Percentiles rank a stretch among this genome's conserved stretches.
Evolutionary conservation across 1,284 basidiomycete genomes (phyloP).

Genomic region (Lignosus rhinocerotis): DNA sequence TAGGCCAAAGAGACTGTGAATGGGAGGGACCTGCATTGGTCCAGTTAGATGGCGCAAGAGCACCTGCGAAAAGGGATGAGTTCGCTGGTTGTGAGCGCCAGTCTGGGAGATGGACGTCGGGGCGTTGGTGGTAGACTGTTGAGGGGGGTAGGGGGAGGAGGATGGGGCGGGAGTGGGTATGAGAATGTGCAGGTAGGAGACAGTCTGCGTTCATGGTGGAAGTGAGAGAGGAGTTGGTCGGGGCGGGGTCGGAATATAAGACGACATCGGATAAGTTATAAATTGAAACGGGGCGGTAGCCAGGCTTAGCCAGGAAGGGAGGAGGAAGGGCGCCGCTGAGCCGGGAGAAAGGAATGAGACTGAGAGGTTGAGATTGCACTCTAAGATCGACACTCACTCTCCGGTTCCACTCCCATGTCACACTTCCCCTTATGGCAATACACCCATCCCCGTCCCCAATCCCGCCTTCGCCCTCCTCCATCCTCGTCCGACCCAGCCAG

Average conservation of each 20-base stretch:
- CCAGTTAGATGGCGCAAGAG: constrained; percentile 19
- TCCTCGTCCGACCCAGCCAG: not conserved
- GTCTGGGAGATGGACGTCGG: constrained; percentile 7
- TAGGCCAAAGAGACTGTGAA: constrained; percentile 18
- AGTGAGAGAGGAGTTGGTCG: constrained; percentile 7
- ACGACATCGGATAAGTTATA: constrained; percentile 19
- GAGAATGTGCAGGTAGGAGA: constrained; percentile 15
- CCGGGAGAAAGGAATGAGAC: constrained; percentile 15
- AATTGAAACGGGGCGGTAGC: constrained; percentile 22
- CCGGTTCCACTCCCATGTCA: not conserved
- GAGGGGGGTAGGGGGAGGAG: constrained; percentile 11
- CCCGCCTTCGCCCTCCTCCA: not conserved
- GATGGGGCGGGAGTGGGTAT: not conserved
- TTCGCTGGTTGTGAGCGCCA: constrained; percentile 18
- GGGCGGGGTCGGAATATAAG: constrained; percentile 11
- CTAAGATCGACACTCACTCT: not conserved
- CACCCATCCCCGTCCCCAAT: too few relatives aligned
- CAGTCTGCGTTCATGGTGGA: constrained; percentile 16
- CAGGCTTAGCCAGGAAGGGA: constrained; percentile 20
- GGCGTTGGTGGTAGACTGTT: constrained; percentile 2
- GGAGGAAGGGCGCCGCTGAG: constrained; percentile 22
- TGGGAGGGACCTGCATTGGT: constrained; percentile 20
- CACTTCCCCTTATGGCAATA: not conserved
- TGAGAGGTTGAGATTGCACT: constrained; percentile 4
- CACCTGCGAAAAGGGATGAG: constrained; percentile 23